phyloP scores from a whole-genome alignment of 2,329 filamentous ascomycete species.

The Tolypocladium capitatum region DNA sequence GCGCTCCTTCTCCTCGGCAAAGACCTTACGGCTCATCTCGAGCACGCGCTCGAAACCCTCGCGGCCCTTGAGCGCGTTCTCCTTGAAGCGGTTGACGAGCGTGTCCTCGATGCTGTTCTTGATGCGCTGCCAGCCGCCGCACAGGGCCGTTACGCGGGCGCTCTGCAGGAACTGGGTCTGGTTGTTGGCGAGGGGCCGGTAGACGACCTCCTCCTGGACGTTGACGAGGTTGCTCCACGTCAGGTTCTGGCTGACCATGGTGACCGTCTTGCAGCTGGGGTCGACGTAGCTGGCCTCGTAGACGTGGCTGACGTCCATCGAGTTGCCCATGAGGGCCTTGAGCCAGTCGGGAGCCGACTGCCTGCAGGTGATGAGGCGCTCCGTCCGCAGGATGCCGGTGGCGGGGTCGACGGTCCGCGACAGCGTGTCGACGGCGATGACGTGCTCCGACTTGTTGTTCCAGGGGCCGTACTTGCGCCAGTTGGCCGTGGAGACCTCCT shows the following conservation, averaged over 20 bases:
- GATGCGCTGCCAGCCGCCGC: constrained; percentile 93
- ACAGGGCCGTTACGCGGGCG: constrained; percentile 84
- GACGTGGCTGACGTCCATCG: constrained; percentile 70
- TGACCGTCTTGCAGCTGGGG: constrained; percentile 68
- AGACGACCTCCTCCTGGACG: constrained; percentile 86
- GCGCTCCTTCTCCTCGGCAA: constrained; percentile 73
- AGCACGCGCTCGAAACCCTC: constrained; percentile 94
- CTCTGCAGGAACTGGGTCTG: constrained; percentile 78
- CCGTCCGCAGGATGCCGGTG: constrained; percentile 48
- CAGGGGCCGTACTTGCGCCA: constrained; percentile 98
- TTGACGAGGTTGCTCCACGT: constrained; percentile 83
- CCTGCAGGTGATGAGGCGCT: constrained; percentile 49
- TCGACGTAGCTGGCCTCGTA: constrained; percentile 96
- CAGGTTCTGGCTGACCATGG: constrained; percentile 92
- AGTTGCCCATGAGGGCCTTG: constrained; percentile 58
- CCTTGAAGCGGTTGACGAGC: constrained; percentile 73
- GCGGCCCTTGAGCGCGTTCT: constrained; percentile 81
- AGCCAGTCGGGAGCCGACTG: constrained; percentile 66
- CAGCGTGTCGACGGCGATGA: constrained; percentile 88
- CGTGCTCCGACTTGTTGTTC: constrained; percentile 98
- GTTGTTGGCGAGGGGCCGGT: constrained; percentile 46
- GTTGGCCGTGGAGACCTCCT: constrained; percentile 93
- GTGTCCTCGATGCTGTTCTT: constrained; percentile 93
- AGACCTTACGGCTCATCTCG: constrained; percentile 82
- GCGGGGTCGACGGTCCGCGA: constrained; percentile 47